Conservation (phyloP, 164 flowering plant genomes). For the Pachysandra terminalis region DNA sequence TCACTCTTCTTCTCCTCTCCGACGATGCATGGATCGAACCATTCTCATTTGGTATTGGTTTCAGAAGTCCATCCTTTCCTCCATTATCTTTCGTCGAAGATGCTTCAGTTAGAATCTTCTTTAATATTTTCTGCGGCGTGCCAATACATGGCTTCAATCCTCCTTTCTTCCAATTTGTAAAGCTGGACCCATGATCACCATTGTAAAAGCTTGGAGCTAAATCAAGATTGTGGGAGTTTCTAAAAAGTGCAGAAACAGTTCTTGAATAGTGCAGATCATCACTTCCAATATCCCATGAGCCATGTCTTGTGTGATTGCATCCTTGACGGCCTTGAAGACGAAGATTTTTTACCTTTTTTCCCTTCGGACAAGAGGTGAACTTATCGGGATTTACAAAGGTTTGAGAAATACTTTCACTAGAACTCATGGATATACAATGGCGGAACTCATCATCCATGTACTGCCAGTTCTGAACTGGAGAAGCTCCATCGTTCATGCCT, state of each 20-base stretch:
- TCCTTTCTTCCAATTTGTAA: constrained; percentile 57
- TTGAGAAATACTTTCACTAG: constrained; percentile 70
- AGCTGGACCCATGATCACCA: constrained; percentile 41
- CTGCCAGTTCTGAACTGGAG: constrained; percentile 69
- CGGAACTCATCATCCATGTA: constrained; percentile 62
- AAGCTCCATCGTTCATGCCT: constrained; percentile 44
- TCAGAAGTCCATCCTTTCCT: constrained; percentile 21
- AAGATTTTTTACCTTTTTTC: constrained; percentile 16
- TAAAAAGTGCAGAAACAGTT: constrained; percentile 48
- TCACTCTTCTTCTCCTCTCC: constrained; percentile 41
- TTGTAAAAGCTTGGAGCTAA: constrained; percentile 22
- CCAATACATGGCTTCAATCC: constrained; percentile 17
- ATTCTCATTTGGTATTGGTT: constrained; percentile 37
- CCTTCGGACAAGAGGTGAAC: constrained; percentile 18
- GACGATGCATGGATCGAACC: constrained; percentile 29
- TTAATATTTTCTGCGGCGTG: constrained; percentile 49
- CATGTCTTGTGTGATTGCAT: constrained; percentile 35
- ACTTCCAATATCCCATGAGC: constrained; percentile 33
- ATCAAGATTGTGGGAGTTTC: constrained; percentile 32
- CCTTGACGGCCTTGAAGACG: constrained; percentile 38
- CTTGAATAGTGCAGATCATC: constrained; percentile 60
- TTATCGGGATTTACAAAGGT: constrained; percentile 38
- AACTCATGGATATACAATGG: constrained; percentile 45
- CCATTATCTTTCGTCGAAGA: constrained; percentile 41
- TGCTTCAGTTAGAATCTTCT: constrained; percentile 55